Base-by-base conservation (phyloP, 2,329 filamentous ascomycete species). In the Ploettnerulaceae sp. region DNA sequence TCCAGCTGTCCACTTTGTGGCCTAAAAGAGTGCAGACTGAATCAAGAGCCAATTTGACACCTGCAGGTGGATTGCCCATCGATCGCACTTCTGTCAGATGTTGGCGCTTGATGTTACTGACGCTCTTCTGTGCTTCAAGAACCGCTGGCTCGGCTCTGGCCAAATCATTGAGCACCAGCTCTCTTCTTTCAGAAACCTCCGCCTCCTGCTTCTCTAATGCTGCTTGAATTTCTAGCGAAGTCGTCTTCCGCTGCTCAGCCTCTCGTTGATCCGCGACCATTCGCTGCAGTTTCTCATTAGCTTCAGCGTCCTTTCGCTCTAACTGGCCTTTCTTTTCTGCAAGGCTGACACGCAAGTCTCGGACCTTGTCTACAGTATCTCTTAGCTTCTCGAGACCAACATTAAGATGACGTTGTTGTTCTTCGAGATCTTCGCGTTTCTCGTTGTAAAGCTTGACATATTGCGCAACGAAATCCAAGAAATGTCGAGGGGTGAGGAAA, bases 391-490 rank as follows among this genome's bases (percentile, higher is more conserved):
- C 93, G 2, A 99, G 78, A 75, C 93, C 94, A 47, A 97, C 90
- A 61, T 98, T 98, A 53, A 99, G 75, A 76, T 99, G 93, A 22
- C 93, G 86, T 65, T 99, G 93, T 67, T 99, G 93, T 65, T 99
- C 93, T 67, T 99, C 93, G 1, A 99, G 78, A 63, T 98, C 93
- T 66, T 97, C 93, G 8, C 94, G 86, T 73, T 99, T 98, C 68
- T 98, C 93, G 53, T 90, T 95, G 70, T 97, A 97, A 5, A 99
- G 75, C 67, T 87, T 93, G 67, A 96, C 90, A 64, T 96, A 99
- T 64, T 99, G 93, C 29, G 89, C 88, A 48, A 98, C 91, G 61
- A 98, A 98, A 66, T 98, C 94, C 41, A 99, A 73, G 73, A 95
- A 99, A 67, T 99, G 93, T 35, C 93, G 84, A 35, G 93, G 93